Conservation (phyloP, 192 early-diverging fungal genomes). For the Dimargaris xerosporica region DNA sequence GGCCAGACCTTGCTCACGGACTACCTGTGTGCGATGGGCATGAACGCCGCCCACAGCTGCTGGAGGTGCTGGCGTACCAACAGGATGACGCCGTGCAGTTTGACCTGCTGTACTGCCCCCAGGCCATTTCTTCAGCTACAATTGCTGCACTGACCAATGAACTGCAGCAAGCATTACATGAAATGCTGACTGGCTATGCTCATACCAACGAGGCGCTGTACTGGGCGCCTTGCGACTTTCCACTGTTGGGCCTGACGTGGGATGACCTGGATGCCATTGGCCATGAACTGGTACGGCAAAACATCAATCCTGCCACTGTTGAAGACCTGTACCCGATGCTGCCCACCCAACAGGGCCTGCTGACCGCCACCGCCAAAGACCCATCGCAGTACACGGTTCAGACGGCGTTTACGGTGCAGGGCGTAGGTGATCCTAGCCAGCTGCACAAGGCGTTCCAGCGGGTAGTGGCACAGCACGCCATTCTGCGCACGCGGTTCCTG, state of each 20-base stretch:
- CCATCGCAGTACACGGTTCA: not conserved
- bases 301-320: not conserved
- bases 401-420: not conserved
- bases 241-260: not conserved
- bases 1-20: not conserved
- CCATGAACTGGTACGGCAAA: not conserved
- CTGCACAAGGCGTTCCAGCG: not conserved
- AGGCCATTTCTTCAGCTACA: not conserved
- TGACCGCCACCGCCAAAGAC: not conserved
- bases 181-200: not conserved
- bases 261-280: not conserved
- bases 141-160: not conserved
- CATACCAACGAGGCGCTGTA: not conserved
- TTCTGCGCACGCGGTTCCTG: not conserved
- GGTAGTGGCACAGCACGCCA: not conserved
- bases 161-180: not conserved
- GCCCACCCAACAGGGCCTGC: not conserved
- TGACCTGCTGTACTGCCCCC: not conserved
- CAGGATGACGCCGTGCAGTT: not conserved
- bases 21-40: not conserved
- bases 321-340: not conserved
- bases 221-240: not conserved
- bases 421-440: not conserved
- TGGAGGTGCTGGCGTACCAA: not conserved
- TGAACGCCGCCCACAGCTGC: not conserved